A percentile compares a stretch with the other conserved stretches of the same genome.
Conservation (phyloP, 495 filamentous ascomycete species). For the Daldinia decipiens region DNA sequence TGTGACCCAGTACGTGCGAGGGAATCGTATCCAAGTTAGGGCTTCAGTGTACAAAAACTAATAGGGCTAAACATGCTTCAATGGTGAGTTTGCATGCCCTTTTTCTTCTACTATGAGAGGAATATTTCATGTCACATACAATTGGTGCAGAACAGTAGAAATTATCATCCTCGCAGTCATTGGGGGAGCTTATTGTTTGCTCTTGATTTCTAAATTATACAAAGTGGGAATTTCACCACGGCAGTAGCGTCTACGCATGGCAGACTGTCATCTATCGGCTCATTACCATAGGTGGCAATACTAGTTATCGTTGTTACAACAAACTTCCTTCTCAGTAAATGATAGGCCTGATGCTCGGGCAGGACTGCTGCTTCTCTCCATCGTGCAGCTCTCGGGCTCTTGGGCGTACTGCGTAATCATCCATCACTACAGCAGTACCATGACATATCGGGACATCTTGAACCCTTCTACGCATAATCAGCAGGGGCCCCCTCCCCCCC, state of each 20-base stretch:
- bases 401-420: neutral
- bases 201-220: neutral
- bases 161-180: neutral
- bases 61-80: neutral
- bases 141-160: neutral
- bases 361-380: neutral
- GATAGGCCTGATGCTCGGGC: neutral
- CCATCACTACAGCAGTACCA: neutral
- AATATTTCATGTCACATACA: neutral
- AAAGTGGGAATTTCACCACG: conserved; percentile 8
- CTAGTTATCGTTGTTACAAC: conserved; percentile 9
- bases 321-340: neutral
- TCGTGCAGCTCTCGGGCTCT: neutral
- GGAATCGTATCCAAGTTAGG: neutral
- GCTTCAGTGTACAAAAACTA: neutral
- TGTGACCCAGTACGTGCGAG: neutral
- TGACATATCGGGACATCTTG: conserved; percentile 1
- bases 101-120: neutral
- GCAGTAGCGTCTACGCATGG: conserved; percentile 17
- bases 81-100: neutral
- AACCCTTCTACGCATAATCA: neutral
- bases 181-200: neutral
- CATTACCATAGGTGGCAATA: neutral
- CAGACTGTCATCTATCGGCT: conserved; percentile 5
- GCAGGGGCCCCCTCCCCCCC: neutral